Conservation (phyloP, 164 flowering plant species). For the Annona cherimola region DNA sequence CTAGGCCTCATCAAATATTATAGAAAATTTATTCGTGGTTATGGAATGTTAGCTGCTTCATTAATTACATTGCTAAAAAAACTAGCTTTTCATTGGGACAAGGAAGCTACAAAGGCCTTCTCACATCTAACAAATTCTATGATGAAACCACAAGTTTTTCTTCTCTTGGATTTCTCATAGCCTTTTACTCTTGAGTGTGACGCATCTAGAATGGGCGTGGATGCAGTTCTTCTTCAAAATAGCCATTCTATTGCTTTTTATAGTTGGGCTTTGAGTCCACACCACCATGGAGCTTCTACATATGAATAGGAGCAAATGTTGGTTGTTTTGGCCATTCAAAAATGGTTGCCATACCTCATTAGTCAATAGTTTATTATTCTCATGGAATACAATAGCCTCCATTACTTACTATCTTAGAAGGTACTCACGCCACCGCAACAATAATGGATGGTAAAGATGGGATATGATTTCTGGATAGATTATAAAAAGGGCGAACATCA, state of each 20-base stretch:
- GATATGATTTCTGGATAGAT: not conserved
- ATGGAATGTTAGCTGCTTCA: not conserved
- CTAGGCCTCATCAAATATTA: conserved; percentile 1
- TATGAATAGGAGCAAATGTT: not conserved
- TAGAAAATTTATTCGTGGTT: not conserved
- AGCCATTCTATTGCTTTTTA: not conserved
- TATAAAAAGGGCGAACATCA: not conserved
- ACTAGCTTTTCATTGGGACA: not conserved
- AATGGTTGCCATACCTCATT: conserved; percentile 3
- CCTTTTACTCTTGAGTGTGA: not conserved
- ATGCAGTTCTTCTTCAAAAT: not conserved
- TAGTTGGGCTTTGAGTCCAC: not conserved
- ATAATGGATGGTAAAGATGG: not conserved
- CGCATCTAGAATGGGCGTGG: not conserved
- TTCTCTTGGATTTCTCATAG: not conserved
- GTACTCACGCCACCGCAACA: not conserved
- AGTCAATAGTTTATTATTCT: not conserved
- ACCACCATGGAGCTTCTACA: not conserved
- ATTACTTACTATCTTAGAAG: not conserved
- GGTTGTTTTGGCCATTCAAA: not conserved
- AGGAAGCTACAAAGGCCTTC: not conserved
- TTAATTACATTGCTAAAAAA: not conserved
- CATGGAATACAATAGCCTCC: not conserved
- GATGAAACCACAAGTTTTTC: not conserved
- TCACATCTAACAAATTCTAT: not conserved